Evolutionary conservation across 345 rosid genomes (phyloP).

Genomic region (Turritis glabra): DNA sequence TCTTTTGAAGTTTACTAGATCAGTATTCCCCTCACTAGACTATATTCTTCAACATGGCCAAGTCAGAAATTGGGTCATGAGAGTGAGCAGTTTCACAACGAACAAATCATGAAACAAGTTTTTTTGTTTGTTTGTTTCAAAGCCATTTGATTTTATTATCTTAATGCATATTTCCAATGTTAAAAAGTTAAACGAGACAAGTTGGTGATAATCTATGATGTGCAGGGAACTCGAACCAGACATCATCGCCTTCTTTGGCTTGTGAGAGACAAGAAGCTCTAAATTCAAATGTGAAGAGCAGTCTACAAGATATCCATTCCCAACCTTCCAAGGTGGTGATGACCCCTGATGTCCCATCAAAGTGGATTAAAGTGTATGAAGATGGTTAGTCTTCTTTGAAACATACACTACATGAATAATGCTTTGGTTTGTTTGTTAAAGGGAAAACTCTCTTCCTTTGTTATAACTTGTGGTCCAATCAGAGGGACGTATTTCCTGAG

Average conservation of each 20-base stretch:
- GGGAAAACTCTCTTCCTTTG: neutral
- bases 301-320: conserved; percentile 13
- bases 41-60: neutral
- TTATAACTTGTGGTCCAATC: neutral
- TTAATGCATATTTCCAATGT: neutral
- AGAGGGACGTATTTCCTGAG: neutral
- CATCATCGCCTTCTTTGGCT: conserved; percentile 1
- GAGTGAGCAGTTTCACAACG: neutral
- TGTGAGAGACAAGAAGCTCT: conserved; percentile 27
- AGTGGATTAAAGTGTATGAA: conserved; percentile 29
- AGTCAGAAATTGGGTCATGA: neutral
- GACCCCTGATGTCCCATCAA: conserved; percentile 33
- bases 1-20: neutral
- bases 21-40: neutral
- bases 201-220: neutral
- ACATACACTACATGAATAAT: neutral
- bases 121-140: neutral
- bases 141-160: neutral
- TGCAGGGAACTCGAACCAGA: conserved; percentile 15
- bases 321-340: conserved; percentile 21
- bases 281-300: conserved; percentile 11
- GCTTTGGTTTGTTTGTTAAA: neutral
- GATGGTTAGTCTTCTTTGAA: conserved; percentile 29
- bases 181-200: neutral
- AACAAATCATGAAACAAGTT: neutral